Evolutionary conservation across 257 asterid species (phyloP), one percentile per base, ranked within the genome.

Genomic region (Orobanche coerulescens): DNA sequence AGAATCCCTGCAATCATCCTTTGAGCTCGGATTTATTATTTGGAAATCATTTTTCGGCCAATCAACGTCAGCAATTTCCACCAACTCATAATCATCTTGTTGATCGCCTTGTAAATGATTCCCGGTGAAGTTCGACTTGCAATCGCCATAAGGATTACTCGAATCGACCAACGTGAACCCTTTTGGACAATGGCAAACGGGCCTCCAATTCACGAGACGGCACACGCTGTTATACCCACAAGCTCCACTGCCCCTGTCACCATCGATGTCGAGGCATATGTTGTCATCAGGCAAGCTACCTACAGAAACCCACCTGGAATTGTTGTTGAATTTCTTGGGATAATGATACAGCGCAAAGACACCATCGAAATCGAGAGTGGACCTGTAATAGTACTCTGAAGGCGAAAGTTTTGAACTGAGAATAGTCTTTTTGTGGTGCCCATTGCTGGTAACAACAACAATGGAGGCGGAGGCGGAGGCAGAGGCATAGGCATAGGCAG

Each of bases 191-290:
- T 31, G 51, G 62, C 95, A 86, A 22, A 36, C 39, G 11, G 92
- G 89, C 16, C 64, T 68, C 49, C 26, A 28, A 42, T 52, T 58
- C 30, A 36, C 59, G 4, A 84, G 20, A 0, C 39, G 36, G 62
- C 95, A 84, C 2, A 84, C 57, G 50, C 42, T 81, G 61, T 86
- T 83, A 48, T 66, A 86, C 1, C 93, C 95, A 39, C 93, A 86
- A 43, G 79, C 84, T 18, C 93, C 90, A 24, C 86, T 80, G 9
- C 84, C 90, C 1, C 0, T 8, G 0, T 5, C 8, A 30, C 67
- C 79, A 1, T 0, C 0, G 2, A 78, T 47, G 6, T 2, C 5
- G 0, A 1, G 0, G 19, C 95, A 86, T 31, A 83, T 79, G 19
- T 86, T 71, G 0, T 55, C 56, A 0, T 85, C 82, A 71, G 47